phyloP scores from a whole-genome alignment of 768 basidiomycete species.

The Pisolithus orientalis region DNA sequence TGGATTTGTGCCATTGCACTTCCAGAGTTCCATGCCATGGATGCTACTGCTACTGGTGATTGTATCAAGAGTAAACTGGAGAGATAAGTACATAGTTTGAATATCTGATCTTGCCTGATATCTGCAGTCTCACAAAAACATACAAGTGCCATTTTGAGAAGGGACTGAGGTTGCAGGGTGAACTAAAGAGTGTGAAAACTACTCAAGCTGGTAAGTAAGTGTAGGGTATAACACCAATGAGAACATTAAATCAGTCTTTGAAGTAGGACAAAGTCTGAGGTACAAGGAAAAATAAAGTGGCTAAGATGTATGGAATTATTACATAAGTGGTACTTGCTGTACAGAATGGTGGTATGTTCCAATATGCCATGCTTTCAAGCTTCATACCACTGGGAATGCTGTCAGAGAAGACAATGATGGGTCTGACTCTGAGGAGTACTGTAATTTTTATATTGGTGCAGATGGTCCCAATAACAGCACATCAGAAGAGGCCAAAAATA shows the following conservation, averaged over 20 bases:
- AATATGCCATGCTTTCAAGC: too few species aligned
- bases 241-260: too few species aligned
- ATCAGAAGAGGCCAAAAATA: constrained; percentile 9
- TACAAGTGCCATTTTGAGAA: neutral
- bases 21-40: constrained; percentile 9
- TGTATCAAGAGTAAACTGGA: constrained; percentile 14
- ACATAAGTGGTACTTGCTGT: too few species aligned
- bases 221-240: too few species aligned
- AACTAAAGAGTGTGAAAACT: too few species aligned
- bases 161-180: constrained; percentile 4
- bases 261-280: too few species aligned
- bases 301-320: too few species aligned
- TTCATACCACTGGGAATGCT: too few species aligned
- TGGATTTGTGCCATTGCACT: constrained; percentile 15
- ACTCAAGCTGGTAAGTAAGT: too few species aligned
- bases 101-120: neutral
- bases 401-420: constrained; percentile 4
- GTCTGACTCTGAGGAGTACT: constrained; percentile 10
- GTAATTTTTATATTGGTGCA: neutral
- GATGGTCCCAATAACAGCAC: constrained; percentile 10
- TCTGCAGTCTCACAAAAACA: neutral
- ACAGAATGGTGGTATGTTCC: too few species aligned
- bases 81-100: constrained; percentile 8
- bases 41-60: constrained; percentile 11
- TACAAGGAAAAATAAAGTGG: too few species aligned